Conservation (phyloP, 441 rosid genomes). For the Syzygium malaccense region DNA sequence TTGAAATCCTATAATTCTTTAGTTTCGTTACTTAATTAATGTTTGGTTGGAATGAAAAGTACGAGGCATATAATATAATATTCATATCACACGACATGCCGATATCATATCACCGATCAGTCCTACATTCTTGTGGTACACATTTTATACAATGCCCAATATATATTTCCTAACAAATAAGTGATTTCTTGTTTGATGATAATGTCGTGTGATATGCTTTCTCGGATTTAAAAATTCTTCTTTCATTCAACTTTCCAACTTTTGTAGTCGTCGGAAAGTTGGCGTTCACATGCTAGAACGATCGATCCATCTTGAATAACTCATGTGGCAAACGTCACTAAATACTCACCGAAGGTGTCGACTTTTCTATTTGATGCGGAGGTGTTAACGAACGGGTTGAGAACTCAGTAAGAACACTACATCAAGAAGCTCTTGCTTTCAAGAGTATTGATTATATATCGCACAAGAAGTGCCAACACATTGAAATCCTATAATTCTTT, state of each 20-base stretch:
- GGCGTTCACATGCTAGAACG: background rate
- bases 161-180: background rate
- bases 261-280: background rate
- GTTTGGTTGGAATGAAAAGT: background rate
- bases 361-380: background rate
- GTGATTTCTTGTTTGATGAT: background rate
- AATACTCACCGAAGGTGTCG: background rate
- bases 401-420: background rate
- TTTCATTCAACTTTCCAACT: background rate
- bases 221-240: background rate
- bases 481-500: background rate
- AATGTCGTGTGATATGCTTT: background rate
- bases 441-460: too few relatives aligned
- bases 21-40: background rate
- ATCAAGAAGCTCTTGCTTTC: background rate
- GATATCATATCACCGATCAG: background rate
- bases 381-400: background rate
- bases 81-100: background rate
- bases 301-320: background rate
- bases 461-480: background rate
- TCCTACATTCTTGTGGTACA: background rate
- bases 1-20: background rate
- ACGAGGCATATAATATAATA: background rate
- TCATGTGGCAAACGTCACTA: background rate
- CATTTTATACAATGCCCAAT: background rate